phyloP scores from a whole-genome alignment of 2,329 filamentous ascomycete species.

The Penicillium sp. region DNA sequence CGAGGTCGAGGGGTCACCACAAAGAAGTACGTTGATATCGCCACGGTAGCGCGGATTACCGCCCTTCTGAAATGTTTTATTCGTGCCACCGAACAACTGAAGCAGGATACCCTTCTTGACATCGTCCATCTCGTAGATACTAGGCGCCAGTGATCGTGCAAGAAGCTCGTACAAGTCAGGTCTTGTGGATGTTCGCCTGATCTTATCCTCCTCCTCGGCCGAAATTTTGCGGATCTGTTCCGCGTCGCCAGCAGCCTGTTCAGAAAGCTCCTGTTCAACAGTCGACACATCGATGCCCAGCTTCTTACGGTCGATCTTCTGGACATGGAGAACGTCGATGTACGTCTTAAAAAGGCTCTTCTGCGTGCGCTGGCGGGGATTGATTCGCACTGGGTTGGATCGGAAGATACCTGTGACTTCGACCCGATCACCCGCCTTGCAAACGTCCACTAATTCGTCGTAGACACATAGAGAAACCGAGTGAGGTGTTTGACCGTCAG shows the following conservation, averaged over 20 bases:
- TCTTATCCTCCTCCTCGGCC: constrained; percentile 87
- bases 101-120: constrained; percentile 98
- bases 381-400: constrained; percentile 89
- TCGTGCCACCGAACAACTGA: constrained; percentile 95
- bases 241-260: constrained; percentile 70
- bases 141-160: constrained; percentile 87
- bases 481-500: constrained; percentile 94
- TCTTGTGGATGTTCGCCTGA: constrained; percentile 77
- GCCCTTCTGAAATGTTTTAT: constrained; percentile 96
- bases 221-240: constrained; percentile 84
- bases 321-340: constrained; percentile 91
- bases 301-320: constrained; percentile 94
- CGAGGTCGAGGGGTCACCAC: constrained; percentile 93
- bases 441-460: constrained; percentile 95
- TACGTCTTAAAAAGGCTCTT: constrained; percentile 99
- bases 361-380: constrained; percentile 87
- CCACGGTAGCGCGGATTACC: constrained; percentile 94
- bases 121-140: constrained; percentile 97
- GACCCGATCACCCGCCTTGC: constrained; percentile 95
- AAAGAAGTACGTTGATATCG: constrained; percentile 96
- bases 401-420: constrained; percentile 97
- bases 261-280: constrained; percentile 79
- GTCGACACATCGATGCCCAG: constrained; percentile 91
- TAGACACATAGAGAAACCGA: constrained; percentile 96
- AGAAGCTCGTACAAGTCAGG: constrained; percentile 93